phyloP scores from a whole-genome alignment of 768 basidiomycete species.

The Mycena sanguinolenta region DNA sequence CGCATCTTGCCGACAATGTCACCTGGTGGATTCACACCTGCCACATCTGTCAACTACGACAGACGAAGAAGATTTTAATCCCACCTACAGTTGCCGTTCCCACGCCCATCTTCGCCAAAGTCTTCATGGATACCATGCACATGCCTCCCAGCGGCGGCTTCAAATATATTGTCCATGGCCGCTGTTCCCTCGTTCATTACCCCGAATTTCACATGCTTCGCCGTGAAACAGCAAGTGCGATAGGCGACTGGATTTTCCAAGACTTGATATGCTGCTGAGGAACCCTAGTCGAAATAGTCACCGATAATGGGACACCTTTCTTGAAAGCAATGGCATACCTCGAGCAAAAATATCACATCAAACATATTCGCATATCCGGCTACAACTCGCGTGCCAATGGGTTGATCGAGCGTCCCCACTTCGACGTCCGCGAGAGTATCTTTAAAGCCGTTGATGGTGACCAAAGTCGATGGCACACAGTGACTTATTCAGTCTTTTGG shows the following conservation, averaged over 20 bases:
- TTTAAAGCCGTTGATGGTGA: too few relatives aligned
- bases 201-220: slow-evolving; percentile 8
- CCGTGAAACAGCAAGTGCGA: slow-evolving; percentile 10
- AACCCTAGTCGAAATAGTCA: slow-evolving; percentile 31
- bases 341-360: not conserved
- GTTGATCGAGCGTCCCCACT: too few relatives aligned
- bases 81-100: slow-evolving; percentile 19
- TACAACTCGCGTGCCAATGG: too few relatives aligned
- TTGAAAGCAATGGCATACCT: slow-evolving; percentile 24
- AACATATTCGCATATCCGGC: not conserved
- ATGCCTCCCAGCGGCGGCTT: too few relatives aligned
- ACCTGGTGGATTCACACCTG: too few relatives aligned
- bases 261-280: slow-evolving; percentile 39
- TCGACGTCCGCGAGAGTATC: too few relatives aligned
- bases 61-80: too few relatives aligned
- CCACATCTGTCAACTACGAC: too few relatives aligned
- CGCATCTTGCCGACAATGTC: too few relatives aligned
- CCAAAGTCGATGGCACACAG: too few relatives aligned
- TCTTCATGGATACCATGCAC: slow-evolving; percentile 31
- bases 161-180: slow-evolving; percentile 21
- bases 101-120: slow-evolving; percentile 13
- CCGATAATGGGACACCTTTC: slow-evolving; percentile 33
- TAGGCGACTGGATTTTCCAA: slow-evolving; percentile 38
- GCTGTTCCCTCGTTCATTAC: slow-evolving; percentile 18
- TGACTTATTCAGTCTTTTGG: slow-evolving; percentile 35